Base-by-base conservation (phyloP, 352 stramenopile genomes). In the Globisporangium abappressorium region DNA sequence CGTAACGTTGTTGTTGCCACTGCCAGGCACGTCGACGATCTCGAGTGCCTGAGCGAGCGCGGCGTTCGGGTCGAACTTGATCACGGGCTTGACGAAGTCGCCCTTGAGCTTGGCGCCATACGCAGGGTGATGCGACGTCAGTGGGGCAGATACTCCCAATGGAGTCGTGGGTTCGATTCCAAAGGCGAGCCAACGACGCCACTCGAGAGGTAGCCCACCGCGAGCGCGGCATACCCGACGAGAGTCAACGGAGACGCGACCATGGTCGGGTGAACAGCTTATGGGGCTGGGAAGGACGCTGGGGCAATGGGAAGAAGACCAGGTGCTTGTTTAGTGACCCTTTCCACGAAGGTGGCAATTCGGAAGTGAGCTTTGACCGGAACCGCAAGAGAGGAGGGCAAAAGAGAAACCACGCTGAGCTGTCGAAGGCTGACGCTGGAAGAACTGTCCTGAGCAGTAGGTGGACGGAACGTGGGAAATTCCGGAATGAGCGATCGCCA, bases 81-180 rank as follows among this genome's bases (percentile, higher is more conserved):
- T 56, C 51, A 71, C 41, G 18, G 72, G 22, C 22, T 55, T 24
- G 46, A 66, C 71, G 3, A 66, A 57, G 7, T 75, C 54, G 15
- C 65, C 57, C 33, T 64, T 53, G 41, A 68, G 28, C 47, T 68
- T 66, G n/a, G 57, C 72, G n/a, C 74, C 74, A 28, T 73, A 78
- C 9, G 71, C 74, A 7, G 71, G 71, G 69, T 80, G 72, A 1
- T 54, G 70, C 3, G 54, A 18, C 7, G 72, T 71, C n/a, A 81
- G 58, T 8, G 57, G 72, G 1, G 62, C 28, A 1, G 59, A 58
- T 28, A 73, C 70, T 20, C 74, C 66, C n/a, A 76, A 62, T 8
- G 61, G 56, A n/a, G 64, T 80, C 68, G 70, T 69, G 68, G 68
- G 57, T 77, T 73, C 46, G 57, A 69, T 33, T 78, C 62, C 0